A percentile compares a stretch with the other conserved stretches of the same genome.
These are phyloP conservation scores for Mucor circinelloides DNA, from an alignment of 371 early-diverging fungal genomes.

Conservation along the genomic window DNA sequence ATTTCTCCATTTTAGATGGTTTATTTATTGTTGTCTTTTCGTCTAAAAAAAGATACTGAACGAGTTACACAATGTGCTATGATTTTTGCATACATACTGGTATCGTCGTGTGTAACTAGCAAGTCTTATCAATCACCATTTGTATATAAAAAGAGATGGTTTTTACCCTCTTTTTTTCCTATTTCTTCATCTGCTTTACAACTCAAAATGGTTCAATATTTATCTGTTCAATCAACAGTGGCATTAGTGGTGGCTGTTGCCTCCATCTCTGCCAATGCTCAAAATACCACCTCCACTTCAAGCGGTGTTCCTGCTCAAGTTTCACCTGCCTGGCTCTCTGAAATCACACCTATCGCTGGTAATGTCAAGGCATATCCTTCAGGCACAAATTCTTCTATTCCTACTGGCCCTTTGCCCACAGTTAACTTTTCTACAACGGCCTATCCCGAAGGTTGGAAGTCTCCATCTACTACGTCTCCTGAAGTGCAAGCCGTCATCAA, in stretches of 20 bases:
- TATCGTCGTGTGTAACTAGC: neutral
- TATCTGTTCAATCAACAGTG: slow-evolving; percentile 6
- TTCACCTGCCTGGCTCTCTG: slow-evolving; percentile 28
- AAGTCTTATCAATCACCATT: neutral
- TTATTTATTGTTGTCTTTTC: neutral
- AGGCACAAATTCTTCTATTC: slow-evolving; percentile 19
- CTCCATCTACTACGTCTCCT: slow-evolving; percentile 30
- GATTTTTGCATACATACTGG: neutral
- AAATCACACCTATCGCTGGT: slow-evolving; percentile 22
- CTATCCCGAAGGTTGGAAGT: slow-evolving; percentile 45
- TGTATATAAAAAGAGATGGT: neutral
- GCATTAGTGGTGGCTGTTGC: slow-evolving; percentile 5
- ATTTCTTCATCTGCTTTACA: too few species aligned
- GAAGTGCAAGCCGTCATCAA: slow-evolving; percentile 42
- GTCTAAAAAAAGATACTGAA: neutral
- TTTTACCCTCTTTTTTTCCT: neutral
- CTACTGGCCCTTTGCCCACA: slow-evolving; percentile 32
- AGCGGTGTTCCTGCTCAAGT: slow-evolving; percentile 24
- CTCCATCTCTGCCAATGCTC: slow-evolving; percentile 6
- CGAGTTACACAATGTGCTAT: neutral
- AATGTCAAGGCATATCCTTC: slow-evolving; percentile 23
- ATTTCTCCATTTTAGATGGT: slow-evolving; percentile 9
- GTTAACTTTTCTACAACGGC: slow-evolving; percentile 18
- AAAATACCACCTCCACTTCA: slow-evolving; percentile 14
- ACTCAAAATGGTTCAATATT: slow-evolving; percentile 1